A percentile compares a stretch with the other conserved stretches of the same genome.
phyloP scores from a whole-genome alignment of 176 grass and related monocot species.

The Cenchrus fungigraminus region DNA sequence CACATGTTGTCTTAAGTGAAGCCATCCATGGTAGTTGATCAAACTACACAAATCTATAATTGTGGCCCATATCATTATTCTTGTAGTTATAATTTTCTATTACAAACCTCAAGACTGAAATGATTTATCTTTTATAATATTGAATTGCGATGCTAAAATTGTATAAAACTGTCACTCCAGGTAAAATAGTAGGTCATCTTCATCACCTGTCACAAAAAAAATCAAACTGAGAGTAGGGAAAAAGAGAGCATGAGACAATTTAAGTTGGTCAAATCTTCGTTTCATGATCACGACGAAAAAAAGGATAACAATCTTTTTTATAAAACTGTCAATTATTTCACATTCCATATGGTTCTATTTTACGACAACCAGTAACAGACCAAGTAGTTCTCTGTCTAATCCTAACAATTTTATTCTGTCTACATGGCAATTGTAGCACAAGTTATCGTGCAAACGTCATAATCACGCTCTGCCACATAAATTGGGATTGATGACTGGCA shows the following conservation, averaged over 20 bases:
- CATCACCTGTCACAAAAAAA: slow-evolving; percentile 78
- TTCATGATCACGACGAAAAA: too few species aligned
- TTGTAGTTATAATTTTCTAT: slow-evolving; percentile 6
- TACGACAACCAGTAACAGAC: background rate
- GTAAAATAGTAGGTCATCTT: slow-evolving; percentile 96
- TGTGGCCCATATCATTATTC: slow-evolving; percentile 13
- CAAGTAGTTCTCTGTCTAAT: slow-evolving; percentile 11
- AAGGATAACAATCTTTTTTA: background rate
- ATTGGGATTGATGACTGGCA: slow-evolving; percentile 79
- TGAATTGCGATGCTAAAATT: slow-evolving; percentile 62
- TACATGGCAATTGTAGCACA: background rate
- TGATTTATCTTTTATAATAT: slow-evolving; percentile 86
- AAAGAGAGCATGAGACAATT: background rate
- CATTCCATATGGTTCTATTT: slow-evolving; percentile 5
- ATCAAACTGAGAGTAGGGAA: background rate
- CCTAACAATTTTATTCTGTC: background rate
- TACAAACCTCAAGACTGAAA: slow-evolving; percentile 86
- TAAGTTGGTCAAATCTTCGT: too few species aligned
- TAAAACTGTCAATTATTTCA: background rate
- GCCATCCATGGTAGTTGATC: background rate
- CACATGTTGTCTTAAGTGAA: background rate
- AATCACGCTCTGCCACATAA: slow-evolving; percentile 83
- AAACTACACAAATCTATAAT: background rate
- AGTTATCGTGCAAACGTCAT: slow-evolving; percentile 53
- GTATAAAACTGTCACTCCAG: slow-evolving; percentile 78